Percentiles rank a stretch among this genome's conserved stretches.
Conservation (phyloP, 2,329 filamentous ascomycete species). For the Cladophialophora yegresii region DNA sequence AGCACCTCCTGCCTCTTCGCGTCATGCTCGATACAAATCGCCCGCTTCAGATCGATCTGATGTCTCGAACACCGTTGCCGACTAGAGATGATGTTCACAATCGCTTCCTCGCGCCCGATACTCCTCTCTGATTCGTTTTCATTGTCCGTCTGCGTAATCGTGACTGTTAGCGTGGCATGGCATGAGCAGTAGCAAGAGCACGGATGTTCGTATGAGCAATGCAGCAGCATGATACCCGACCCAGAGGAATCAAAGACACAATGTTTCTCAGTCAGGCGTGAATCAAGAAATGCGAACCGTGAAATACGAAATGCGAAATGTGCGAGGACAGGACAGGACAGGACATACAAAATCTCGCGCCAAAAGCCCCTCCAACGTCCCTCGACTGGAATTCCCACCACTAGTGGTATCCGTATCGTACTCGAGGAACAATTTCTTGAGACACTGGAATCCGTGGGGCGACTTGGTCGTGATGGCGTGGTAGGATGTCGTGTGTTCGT, state of each 20-base stretch:
- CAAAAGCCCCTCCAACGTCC: slow-evolving; percentile 15
- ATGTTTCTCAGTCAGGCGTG: not conserved
- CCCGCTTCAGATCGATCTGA: slow-evolving; percentile 27
- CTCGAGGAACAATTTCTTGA: slow-evolving; percentile 23
- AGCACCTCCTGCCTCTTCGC: slow-evolving; percentile 19
- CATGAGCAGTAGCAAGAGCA: not conserved
- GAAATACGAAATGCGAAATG: not conserved
- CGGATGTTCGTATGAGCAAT: too few relatives aligned
- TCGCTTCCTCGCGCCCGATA: slow-evolving; percentile 21
- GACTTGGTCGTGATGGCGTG: slow-evolving; percentile 26
- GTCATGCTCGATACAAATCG: slow-evolving; percentile 22
- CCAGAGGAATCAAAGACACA: not conserved
- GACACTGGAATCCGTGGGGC: slow-evolving; percentile 25
- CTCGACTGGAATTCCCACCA: slow-evolving; percentile 10
- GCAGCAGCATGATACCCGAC: not conserved
- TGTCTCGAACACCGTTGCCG: slow-evolving; percentile 19
- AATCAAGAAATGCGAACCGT: not conserved
- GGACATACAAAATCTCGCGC: slow-evolving; percentile 15
- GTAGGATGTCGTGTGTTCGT: slow-evolving; percentile 24
- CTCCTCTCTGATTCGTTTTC: slow-evolving; percentile 27
- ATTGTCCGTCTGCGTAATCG: slow-evolving; percentile 12
- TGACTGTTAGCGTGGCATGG: not conserved
- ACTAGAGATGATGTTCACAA: slow-evolving; percentile 19
- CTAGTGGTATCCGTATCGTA: too few relatives aligned
- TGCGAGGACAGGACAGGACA: too few relatives aligned